Evolutionary conservation across 306 rosid genomes (phyloP).

Genomic region (Dryas octopetala): DNA sequence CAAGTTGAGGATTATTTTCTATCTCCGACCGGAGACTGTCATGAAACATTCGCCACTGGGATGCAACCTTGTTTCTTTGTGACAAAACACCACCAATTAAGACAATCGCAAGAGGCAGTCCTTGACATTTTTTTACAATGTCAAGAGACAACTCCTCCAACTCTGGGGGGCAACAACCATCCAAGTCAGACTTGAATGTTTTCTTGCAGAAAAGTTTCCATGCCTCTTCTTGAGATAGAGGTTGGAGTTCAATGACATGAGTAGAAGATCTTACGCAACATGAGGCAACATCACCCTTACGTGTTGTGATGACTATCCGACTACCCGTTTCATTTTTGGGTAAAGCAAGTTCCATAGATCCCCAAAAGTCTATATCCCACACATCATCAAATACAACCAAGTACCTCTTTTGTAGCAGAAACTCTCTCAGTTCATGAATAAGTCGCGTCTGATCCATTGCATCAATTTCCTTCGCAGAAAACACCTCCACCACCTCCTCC

Average conservation of each 20-base stretch:
- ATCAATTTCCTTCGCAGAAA: neutral
- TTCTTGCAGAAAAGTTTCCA: neutral
- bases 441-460: neutral
- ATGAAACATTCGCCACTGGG: constrained; percentile 5
- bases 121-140: neutral
- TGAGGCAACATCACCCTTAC: neutral
- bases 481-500: neutral
- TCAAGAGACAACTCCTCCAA: neutral
- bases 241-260: neutral
- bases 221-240: neutral
- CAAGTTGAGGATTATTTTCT: constrained; percentile 9
- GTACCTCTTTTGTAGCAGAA: constrained; percentile 16
- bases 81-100: neutral
- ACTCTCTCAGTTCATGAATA: neutral
- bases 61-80: neutral
- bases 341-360: neutral
- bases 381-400: constrained; percentile 26
- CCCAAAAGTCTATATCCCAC: constrained; percentile 15
- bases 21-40: constrained; percentile 9
- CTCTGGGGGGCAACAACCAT: neutral
- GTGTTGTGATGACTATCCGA: constrained; percentile 29
- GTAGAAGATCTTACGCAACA: neutral
- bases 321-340: neutral
- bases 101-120: neutral
- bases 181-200: neutral